Evolutionary conservation across 345 rosid genomes (phyloP).

Genomic region (Linum trigynum): DNA sequence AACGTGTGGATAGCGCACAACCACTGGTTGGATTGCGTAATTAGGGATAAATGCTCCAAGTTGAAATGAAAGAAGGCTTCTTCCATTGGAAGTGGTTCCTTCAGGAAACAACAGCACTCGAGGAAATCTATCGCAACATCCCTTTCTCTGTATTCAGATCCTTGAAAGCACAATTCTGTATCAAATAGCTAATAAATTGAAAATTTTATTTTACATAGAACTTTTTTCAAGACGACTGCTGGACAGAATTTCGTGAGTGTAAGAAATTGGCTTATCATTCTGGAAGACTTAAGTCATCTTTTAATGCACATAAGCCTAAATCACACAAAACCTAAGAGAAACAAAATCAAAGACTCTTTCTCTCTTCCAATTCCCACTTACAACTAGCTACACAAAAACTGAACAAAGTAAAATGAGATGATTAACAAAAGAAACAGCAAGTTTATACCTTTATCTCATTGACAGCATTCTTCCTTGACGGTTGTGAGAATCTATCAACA

Average conservation of each 20-base stretch:
- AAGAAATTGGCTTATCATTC: background rate
- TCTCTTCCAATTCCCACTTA: no score
- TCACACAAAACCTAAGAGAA: background rate
- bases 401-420: no score
- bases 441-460: conserved; percentile 84
- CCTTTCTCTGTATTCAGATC: conserved; percentile 98
- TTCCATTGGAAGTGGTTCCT: conserved; percentile 96
- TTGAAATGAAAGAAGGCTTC: conserved; percentile 73
- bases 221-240: background rate
- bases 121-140: conserved; percentile 68
- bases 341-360: no score
- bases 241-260: background rate
- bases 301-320: background rate
- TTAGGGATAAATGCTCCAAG: conserved; percentile 94
- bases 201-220: conserved; percentile 22
- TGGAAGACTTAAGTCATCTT: background rate
- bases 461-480: conserved; percentile 85
- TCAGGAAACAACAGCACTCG: conserved; percentile 87
- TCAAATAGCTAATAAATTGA: conserved; percentile 72
- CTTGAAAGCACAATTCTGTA: conserved; percentile 91
- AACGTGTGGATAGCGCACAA: conserved; percentile 90
- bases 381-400: no score
- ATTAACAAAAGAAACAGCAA: conserved; percentile 25
- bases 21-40: conserved; percentile 73
- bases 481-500: conserved; percentile 75